These are phyloP conservation scores for Solanum sejunctum DNA, from an alignment of 257 asterid genomes.

Conservation along the genomic window DNA sequence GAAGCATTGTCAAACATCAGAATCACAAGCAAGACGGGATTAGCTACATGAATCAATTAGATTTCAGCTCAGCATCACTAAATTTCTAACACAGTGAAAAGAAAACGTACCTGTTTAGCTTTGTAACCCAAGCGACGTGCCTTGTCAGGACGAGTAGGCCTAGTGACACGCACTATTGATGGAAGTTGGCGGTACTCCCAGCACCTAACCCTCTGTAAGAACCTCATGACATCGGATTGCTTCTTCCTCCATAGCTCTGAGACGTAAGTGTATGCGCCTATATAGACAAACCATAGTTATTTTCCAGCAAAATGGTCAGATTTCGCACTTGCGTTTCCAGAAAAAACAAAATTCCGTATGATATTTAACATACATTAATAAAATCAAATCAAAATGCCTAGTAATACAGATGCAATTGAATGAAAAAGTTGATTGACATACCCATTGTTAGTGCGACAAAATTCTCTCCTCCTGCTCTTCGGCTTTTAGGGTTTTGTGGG, in stretches of 20 bases:
- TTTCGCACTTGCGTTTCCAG: neutral
- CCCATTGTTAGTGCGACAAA: neutral
- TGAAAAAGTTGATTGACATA: neutral
- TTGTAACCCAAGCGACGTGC: neutral
- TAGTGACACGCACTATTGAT: neutral
- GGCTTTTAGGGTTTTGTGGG: neutral
- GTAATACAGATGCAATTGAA: neutral
- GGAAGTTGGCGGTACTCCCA: slow-evolving; percentile 1
- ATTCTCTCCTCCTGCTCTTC: neutral
- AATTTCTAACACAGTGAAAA: neutral
- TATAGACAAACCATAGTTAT: neutral
- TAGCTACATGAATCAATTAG: neutral
- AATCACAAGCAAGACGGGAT: neutral
- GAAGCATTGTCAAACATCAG: neutral
- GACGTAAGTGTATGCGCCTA: neutral
- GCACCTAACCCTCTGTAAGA: neutral
- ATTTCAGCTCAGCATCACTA: neutral
- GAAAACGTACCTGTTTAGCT: neutral
- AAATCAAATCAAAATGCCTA: neutral
- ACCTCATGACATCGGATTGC: neutral
- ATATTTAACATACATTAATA: neutral
- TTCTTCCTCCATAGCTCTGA: neutral
- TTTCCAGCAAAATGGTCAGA: neutral
- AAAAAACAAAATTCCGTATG: neutral
- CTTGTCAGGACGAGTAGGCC: slow-evolving; percentile 2